These are phyloP conservation scores for Metarhizium album DNA, from an alignment of 2,329 filamentous ascomycete genomes.

Conservation along the genomic window DNA sequence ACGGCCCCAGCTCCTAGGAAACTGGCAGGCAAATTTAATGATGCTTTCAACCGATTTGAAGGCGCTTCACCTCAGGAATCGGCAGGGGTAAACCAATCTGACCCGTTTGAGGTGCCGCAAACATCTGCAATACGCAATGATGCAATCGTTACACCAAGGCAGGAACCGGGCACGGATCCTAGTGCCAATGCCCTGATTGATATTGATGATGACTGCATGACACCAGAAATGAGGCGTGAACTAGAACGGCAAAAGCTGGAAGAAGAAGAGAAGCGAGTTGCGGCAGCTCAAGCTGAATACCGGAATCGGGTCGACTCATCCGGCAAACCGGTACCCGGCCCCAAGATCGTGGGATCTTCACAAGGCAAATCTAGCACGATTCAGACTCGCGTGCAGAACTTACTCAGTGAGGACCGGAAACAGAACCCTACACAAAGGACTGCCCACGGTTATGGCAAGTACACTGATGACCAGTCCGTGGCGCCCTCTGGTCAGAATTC, in stretches of 20 bases:
- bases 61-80: conserved; percentile 28
- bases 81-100: conserved; percentile 26
- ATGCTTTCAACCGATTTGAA: conserved; percentile 90
- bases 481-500: conserved; percentile 27
- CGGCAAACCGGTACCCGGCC: conserved; percentile 30
- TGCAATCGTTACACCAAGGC: conserved; percentile 64
- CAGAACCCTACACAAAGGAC: conserved; percentile 51
- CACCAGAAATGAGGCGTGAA: conserved; percentile 83
- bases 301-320: conserved; percentile 51
- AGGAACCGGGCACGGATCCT: conserved; percentile 49
- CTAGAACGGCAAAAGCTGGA: conserved; percentile 71
- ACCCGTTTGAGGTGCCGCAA: conserved; percentile 36
- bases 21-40: conserved; percentile 80
- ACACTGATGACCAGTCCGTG: conserved; percentile 47
- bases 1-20: conserved; percentile 69
- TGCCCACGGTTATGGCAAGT: conserved; percentile 83
- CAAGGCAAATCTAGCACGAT: conserved; percentile 65
- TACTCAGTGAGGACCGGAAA: conserved; percentile 68
- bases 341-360: conserved; percentile 46
- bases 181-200: conserved; percentile 53
- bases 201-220: conserved; percentile 59
- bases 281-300: conserved; percentile 81
- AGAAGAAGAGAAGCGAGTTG: conserved; percentile 84
- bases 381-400: conserved; percentile 78
- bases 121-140: conserved; percentile 37